phyloP scores from a whole-genome alignment of 148 eudicot species.

The Persicaria maculosa region DNA sequence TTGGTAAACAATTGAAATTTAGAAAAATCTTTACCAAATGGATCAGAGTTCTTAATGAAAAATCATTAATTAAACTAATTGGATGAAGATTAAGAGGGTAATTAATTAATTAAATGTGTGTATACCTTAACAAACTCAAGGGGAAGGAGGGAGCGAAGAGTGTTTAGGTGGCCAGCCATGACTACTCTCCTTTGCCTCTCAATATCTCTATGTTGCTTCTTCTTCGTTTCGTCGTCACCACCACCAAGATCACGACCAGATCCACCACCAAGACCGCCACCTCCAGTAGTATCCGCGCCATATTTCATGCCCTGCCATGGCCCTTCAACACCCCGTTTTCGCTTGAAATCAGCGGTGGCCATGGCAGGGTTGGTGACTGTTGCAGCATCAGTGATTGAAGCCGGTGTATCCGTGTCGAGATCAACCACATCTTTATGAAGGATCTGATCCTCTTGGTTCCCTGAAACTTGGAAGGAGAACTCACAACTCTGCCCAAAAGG shows the following conservation, averaged over 20 bases:
- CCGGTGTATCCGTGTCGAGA: too few relatives aligned
- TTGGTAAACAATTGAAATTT: too few relatives aligned
- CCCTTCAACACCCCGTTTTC: background rate
- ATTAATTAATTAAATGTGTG: too few relatives aligned
- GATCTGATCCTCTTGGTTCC: background rate
- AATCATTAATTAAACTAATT: background rate
- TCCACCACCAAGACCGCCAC: background rate
- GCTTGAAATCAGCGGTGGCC: background rate
- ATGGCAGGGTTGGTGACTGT: background rate
- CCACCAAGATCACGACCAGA: background rate
- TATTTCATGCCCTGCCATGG: background rate
- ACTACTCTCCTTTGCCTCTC: slow-evolving; percentile 11
- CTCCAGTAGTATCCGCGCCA: background rate
- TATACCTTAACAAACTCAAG: slow-evolving; percentile 4
- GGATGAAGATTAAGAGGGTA: background rate
- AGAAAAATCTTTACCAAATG: too few relatives aligned
- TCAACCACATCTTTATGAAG: too few relatives aligned
- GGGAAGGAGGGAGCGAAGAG: slow-evolving; percentile 10
- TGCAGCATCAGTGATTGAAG: background rate
- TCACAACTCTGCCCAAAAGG: slow-evolving; percentile 4
- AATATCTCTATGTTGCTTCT: background rate
- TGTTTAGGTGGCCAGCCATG: slow-evolving; percentile 6
- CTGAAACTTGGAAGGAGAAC: slow-evolving; percentile 6
- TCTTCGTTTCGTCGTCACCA: background rate
- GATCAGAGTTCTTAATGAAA: too few relatives aligned